Percentiles rank a stretch among this genome's conserved stretches.
These are phyloP conservation scores for Furculomyces boomerangus DNA, from an alignment of 371 early-diverging fungal species.

Conservation along the genomic window DNA sequence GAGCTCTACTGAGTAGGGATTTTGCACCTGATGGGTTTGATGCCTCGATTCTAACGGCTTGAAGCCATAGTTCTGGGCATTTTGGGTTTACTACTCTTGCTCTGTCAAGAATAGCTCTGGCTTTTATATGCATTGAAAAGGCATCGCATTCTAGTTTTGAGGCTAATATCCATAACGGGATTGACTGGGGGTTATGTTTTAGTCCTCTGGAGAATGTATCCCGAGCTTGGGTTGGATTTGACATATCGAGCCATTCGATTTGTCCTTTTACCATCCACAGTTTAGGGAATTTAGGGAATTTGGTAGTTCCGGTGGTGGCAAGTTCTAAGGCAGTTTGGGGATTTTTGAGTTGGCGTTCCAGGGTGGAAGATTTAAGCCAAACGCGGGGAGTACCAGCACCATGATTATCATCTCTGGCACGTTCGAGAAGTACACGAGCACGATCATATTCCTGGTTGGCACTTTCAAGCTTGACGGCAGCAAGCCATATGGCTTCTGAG, in stretches of 20 bases:
- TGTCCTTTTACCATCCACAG: constrained; percentile 88
- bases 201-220: constrained; percentile 55
- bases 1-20: constrained; percentile 62
- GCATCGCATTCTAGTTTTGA: constrained; percentile 55
- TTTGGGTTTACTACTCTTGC: constrained; percentile 73
- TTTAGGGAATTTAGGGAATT: constrained; percentile 65
- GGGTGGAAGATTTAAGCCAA: constrained; percentile 87
- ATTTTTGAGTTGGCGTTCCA: constrained; percentile 64
- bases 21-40: constrained; percentile 55
- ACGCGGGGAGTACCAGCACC: constrained; percentile 31
- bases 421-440: constrained; percentile 53
- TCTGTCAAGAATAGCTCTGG: constrained; percentile 72
- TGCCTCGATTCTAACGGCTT: constrained; percentile 35
- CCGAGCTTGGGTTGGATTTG: constrained; percentile 44
- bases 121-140: constrained; percentile 49
- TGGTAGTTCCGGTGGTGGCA: constrained; percentile 41
- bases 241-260: constrained; percentile 17
- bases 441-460: constrained; percentile 67
- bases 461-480: constrained; percentile 87
- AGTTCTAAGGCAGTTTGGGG: constrained; percentile 45
- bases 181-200: constrained; percentile 58
- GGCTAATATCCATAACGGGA: constrained; percentile 63
- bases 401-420: constrained; percentile 47
- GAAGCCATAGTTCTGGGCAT: constrained; percentile 67
- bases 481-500: constrained; percentile 84